These are phyloP conservation scores for Sugiyamaella castrensis DNA, from an alignment of 1,139 yeast genomes.

Conservation along the genomic window DNA sequence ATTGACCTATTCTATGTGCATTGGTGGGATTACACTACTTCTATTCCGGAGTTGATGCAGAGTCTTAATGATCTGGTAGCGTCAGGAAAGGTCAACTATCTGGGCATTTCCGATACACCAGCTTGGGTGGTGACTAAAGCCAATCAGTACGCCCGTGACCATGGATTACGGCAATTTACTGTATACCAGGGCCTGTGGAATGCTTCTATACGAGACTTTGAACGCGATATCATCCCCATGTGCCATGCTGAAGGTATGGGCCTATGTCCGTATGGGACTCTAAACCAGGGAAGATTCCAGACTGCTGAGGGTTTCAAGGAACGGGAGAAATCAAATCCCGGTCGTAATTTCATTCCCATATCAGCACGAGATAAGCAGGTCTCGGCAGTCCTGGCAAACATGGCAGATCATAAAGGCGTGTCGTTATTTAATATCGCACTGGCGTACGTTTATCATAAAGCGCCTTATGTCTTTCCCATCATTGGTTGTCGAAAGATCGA, in stretches of 20 bases:
- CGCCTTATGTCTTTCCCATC: slow-evolving; percentile 26
- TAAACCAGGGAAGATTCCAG: slow-evolving; percentile 27
- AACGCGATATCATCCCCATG: slow-evolving; percentile 31
- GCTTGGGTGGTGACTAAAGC: slow-evolving; percentile 32
- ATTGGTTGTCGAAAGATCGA: slow-evolving; percentile 24
- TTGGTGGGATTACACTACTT: slow-evolving; percentile 31
- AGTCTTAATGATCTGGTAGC: slow-evolving; percentile 25
- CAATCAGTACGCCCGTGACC: slow-evolving; percentile 26
- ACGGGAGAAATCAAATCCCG: slow-evolving; percentile 10
- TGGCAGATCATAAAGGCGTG: slow-evolving; percentile 23
- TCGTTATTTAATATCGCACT: slow-evolving; percentile 26
- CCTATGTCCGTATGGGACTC: slow-evolving; percentile 26
- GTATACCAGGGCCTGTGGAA: slow-evolving; percentile 31
- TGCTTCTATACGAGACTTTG: slow-evolving; percentile 26
- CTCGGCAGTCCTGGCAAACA: slow-evolving; percentile 21
- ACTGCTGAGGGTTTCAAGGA: slow-evolving; percentile 21
- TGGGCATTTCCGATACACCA: slow-evolving; percentile 30
- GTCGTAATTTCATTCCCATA: background rate
- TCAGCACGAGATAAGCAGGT: slow-evolving; percentile 16
- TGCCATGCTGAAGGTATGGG: slow-evolving; percentile 26
- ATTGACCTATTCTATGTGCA: slow-evolving; percentile 25
- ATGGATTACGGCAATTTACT: slow-evolving; percentile 26
- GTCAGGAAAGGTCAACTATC: slow-evolving; percentile 25
- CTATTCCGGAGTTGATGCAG: slow-evolving; percentile 30
- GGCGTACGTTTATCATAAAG: slow-evolving; percentile 28